phyloP scores from a whole-genome alignment of 176 grass and related monocot genomes.

The Bolboschoenus planiculmis region DNA sequence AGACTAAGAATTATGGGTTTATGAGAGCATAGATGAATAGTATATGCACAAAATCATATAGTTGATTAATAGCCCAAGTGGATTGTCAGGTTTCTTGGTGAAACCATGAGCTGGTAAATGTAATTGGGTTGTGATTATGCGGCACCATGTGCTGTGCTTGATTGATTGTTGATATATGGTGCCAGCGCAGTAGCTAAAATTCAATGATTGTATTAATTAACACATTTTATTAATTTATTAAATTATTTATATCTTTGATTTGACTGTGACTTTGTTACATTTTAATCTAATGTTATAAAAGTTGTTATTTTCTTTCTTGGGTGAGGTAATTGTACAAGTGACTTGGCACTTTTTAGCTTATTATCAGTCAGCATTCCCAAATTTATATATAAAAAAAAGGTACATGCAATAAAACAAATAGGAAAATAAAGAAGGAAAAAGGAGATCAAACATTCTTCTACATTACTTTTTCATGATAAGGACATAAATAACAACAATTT shows the following conservation, averaged over 20 bases:
- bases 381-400: not conserved
- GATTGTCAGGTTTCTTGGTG: not conserved
- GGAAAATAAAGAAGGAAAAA: no score
- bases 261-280: not conserved
- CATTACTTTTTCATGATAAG: not conserved
- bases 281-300: not conserved
- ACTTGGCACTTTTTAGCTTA: not conserved
- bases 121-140: no score
- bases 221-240: not conserved
- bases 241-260: not conserved
- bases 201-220: not conserved
- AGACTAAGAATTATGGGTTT: not conserved
- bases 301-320: not conserved
- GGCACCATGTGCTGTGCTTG: no score
- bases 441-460: not conserved
- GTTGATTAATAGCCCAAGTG: not conserved
- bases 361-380: not conserved
- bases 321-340: not conserved
- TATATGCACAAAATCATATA: not conserved
- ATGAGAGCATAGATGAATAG: not conserved
- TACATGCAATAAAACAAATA: not conserved
- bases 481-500: conserved; percentile 10
- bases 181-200: no score
- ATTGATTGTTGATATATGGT: no score
- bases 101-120: not conserved